phyloP scores from a whole-genome alignment of 2,329 filamentous ascomycete genomes.

The Hypoxylon sp. region DNA sequence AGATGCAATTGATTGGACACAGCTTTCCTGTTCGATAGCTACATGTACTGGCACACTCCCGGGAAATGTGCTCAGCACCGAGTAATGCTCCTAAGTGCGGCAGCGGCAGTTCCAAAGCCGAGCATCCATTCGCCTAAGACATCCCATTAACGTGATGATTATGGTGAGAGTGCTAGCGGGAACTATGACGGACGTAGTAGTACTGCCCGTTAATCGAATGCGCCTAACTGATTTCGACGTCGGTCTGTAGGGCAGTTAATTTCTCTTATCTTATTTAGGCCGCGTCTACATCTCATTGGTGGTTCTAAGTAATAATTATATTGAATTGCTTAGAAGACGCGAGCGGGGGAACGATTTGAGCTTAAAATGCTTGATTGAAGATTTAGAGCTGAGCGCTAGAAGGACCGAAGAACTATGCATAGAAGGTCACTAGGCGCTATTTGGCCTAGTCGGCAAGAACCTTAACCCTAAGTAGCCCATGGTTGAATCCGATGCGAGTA shows the following conservation, averaged over 20 bases:
- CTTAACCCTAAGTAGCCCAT: constrained; percentile 25
- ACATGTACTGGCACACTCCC: constrained; percentile 30
- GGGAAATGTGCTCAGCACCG: constrained; percentile 27
- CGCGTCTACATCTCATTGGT: constrained; percentile 29
- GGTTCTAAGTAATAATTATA: constrained; percentile 25
- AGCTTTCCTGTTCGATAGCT: constrained; percentile 18
- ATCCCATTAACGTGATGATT: constrained; percentile 19
- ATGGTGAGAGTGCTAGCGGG: constrained; percentile 22
- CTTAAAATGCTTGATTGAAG: constrained; percentile 2
- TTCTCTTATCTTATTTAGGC: constrained; percentile 38
- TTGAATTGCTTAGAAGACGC: constrained; percentile 20
- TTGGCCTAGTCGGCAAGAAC: constrained; percentile 28
- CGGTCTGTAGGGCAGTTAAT: constrained; percentile 38
- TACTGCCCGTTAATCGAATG: constrained; percentile 30
- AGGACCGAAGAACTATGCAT: constrained; percentile 57
- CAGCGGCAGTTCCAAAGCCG: constrained; percentile 41
- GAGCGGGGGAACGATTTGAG: constrained; percentile 30
- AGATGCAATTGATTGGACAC: constrained; percentile 29
- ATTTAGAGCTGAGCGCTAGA: constrained; percentile 53
- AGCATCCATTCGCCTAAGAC: constrained; percentile 22
- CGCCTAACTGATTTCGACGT: constrained; percentile 32
- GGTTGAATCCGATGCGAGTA: constrained; percentile 17
- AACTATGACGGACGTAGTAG: constrained; percentile 35
- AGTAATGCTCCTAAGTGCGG: constrained; percentile 29
- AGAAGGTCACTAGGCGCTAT: constrained; percentile 49